Evolutionary conservation across 805 yeast species (phyloP).

Genomic region (Ogataea salicorniae): DNA sequence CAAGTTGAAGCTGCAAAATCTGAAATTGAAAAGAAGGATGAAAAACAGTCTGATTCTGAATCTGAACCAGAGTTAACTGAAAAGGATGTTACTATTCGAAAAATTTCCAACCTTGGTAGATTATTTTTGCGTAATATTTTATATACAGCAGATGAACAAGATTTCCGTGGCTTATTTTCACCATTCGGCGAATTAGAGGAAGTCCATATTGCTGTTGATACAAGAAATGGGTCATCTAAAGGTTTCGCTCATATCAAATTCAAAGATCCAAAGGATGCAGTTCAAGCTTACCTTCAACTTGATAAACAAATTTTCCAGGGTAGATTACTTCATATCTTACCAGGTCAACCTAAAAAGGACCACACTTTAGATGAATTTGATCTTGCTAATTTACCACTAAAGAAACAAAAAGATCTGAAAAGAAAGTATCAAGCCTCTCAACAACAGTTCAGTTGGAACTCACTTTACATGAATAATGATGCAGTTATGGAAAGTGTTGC

Average conservation of each 20-base stretch:
- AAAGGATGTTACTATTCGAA: constrained; percentile 44
- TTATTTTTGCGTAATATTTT: constrained; percentile 82
- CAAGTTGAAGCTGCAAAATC: not conserved
- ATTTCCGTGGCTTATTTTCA: constrained; percentile 60
- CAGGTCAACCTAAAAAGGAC: constrained; percentile 77
- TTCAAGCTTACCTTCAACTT: constrained; percentile 61
- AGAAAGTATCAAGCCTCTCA: constrained; percentile 80
- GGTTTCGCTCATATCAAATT: constrained; percentile 88
- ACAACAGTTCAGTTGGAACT: constrained; percentile 91
- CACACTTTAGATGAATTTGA: constrained; percentile 89
- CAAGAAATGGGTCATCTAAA: constrained; percentile 83
- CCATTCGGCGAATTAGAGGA: constrained; percentile 74
- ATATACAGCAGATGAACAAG: constrained; percentile 75
- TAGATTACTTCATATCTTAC: constrained; percentile 80
- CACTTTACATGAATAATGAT: constrained; percentile 83
- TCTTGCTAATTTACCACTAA: constrained; percentile 82
- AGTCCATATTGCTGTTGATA: constrained; percentile 88
- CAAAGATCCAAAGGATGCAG: constrained; percentile 64
- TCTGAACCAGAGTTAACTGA: constrained; percentile 26
- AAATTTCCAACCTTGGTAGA: constrained; percentile 68
- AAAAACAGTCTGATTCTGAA: constrained; percentile 1
- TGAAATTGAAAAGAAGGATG: constrained; percentile 5
- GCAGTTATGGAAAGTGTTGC: constrained; percentile 93
- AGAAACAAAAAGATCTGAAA: constrained; percentile 82
- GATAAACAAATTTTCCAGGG: constrained; percentile 95